Base-by-base conservation (phyloP, 768 basidiomycete species). In the Mycena haematopus region DNA sequence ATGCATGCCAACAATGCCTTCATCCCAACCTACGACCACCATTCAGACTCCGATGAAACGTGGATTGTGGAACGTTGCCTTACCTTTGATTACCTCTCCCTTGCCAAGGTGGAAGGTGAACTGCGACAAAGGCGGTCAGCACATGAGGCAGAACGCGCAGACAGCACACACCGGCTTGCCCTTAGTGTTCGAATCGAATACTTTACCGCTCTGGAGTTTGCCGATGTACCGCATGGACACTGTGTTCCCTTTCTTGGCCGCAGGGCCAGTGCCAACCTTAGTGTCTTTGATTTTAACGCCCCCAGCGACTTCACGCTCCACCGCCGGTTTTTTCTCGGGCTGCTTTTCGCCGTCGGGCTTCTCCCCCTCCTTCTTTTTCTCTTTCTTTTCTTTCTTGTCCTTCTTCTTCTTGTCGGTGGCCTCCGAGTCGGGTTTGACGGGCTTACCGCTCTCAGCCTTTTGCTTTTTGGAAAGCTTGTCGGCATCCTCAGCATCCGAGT, bases 171-270 rank as follows among this genome's bases (percentile, higher is more conserved):
- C 92, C 25, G 95, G 93, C 70, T 90, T 89, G 68, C 96, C 96
- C 74, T 87, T 90, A 67, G 81, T 84, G 75, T 95, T 95, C 67
- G 83, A 80, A 77, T 95, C 93, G 67, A 95, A 95, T 21, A 87
- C 66, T 68, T 86, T 89, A 68, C 90, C 91, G 63, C 88, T 86
- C 54, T 78, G 74, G 45, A 97, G 81, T 79, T 95, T 96, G 67
- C 96, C 96, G 69, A 99, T 89, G 77, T 98, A 99, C 60, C 96
- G 82, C 90, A 99, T 92, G 56, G 79, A 80, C 52, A 97, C 83
- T 45, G 80, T 88, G 77, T 90, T 87, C 17, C 96, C 96, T 58
- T 87, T 85, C 81, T 96, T 97, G 19, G 92, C 95, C 70, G 82
- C 80, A 38, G 91, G 86, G n/a, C 96, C 96, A 1, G 84, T 85